phyloP scores from a whole-genome alignment of 352 stramenopile species.

The Thalassiosira hispida region DNA sequence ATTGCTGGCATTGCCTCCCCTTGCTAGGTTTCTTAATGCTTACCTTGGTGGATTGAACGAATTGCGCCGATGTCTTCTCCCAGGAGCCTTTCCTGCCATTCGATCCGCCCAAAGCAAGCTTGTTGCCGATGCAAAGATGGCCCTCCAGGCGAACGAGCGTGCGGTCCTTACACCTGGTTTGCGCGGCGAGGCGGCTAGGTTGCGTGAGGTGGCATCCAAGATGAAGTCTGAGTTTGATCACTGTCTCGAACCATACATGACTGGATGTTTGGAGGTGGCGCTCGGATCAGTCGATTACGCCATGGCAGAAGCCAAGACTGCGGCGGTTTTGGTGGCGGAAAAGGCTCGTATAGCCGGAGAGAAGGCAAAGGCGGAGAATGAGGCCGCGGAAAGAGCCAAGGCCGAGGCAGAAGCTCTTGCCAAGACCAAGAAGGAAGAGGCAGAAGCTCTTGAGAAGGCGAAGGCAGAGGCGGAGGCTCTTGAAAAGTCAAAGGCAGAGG shows the following conservation, averaged over 20 bases:
- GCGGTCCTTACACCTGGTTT: conserved; percentile 74
- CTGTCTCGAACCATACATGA: conserved; percentile 73
- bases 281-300: conserved; percentile 70
- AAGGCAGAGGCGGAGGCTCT: conserved; percentile 20
- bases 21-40: conserved; percentile 82
- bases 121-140: conserved; percentile 59
- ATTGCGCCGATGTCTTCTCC: conserved; percentile 80
- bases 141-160: conserved; percentile 75
- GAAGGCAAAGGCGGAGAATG: conserved; percentile 41
- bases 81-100: conserved; percentile 69
- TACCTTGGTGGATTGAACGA: conserved; percentile 83
- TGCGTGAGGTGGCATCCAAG: conserved; percentile 68
- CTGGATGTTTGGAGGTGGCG: conserved; percentile 71
- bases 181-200: conserved; percentile 62
- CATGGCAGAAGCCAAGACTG: conserved; percentile 35
- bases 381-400: conserved; percentile 29
- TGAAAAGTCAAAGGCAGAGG: conserved; percentile 22
- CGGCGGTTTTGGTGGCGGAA: conserved; percentile 21
- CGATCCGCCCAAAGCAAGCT: conserved; percentile 54
- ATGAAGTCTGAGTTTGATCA: conserved; percentile 70
- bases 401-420: conserved; percentile 23
- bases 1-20: conserved; percentile 72
- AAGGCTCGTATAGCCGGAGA: conserved; percentile 32
- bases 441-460: conserved; percentile 10
- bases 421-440: conserved; percentile 24